phyloP scores from a whole-genome alignment of 2,329 filamentous ascomycete species.

The Aspergillus fijiensis region DNA sequence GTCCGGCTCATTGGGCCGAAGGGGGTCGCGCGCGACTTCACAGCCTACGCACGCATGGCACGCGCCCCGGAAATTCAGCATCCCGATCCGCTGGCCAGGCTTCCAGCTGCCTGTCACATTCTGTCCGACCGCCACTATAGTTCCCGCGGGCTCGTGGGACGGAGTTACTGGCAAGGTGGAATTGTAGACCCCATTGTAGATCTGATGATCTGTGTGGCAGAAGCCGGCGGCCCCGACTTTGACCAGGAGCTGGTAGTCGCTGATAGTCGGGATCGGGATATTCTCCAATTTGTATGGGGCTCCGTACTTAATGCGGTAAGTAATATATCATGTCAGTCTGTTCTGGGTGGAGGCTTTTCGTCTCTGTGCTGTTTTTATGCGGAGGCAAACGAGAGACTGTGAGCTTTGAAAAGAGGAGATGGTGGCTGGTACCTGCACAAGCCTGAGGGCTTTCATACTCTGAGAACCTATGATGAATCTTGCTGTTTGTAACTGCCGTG shows the following conservation, averaged over 20 bases:
- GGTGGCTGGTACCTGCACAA: too few relatives aligned
- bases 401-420: fast-evolving
- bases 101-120: conserved; percentile 5
- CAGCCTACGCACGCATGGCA: conserved; percentile 10
- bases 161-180: conserved; percentile 9
- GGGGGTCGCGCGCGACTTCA: background rate
- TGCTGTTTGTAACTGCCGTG: too few relatives aligned
- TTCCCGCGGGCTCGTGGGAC: conserved; percentile 14
- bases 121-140: conserved; percentile 1
- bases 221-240: conserved; percentile 13
- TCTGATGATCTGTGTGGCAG: conserved; percentile 17
- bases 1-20: conserved; percentile 1
- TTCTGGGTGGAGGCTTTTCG: too few relatives aligned
- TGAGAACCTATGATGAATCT: too few relatives aligned
- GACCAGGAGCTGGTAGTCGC: conserved; percentile 11
- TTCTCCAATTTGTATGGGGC: background rate
- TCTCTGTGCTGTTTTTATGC: too few relatives aligned
- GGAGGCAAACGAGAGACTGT: too few relatives aligned
- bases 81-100: conserved; percentile 8
- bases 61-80: conserved; percentile 15
- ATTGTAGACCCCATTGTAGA: conserved; percentile 11
- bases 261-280: background rate
- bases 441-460: too few relatives aligned
- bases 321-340: too few relatives aligned
- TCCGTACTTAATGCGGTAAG: background rate